Evolutionary conservation across 2,329 filamentous ascomycete species (phyloP).

Genomic region (Trichoderma simmonsii): DNA sequence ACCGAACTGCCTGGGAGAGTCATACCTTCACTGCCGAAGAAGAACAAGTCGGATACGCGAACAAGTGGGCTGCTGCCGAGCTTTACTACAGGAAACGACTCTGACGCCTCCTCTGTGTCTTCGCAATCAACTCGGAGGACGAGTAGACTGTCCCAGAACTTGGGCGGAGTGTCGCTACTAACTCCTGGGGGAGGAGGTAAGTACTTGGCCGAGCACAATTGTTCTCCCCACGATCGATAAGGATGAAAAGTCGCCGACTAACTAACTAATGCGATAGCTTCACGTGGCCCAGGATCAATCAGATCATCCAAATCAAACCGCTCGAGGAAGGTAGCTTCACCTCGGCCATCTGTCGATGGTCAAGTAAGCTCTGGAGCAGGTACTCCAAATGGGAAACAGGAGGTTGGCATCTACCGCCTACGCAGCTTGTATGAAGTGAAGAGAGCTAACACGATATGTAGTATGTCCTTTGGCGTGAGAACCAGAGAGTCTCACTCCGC

Average conservation of each 20-base stretch:
- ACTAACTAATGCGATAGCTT: constrained; percentile 12
- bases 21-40: constrained; percentile 79
- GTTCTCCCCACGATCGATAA: background rate
- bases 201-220: background rate
- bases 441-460: constrained; percentile 33
- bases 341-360: constrained; percentile 33
- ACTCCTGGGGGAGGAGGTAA: constrained; percentile 28
- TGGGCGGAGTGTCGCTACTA: constrained; percentile 27
- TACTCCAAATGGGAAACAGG: constrained; percentile 24
- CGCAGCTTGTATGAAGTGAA: background rate
- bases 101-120: constrained; percentile 76
- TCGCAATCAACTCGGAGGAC: constrained; percentile 69
- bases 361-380: constrained; percentile 27
- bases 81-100: constrained; percentile 59
- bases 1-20: constrained; percentile 88
- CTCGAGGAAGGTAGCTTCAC: constrained; percentile 28
- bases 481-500: constrained; percentile 84
- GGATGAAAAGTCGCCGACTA: background rate
- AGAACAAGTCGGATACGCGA: constrained; percentile 80
- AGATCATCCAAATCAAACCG: constrained; percentile 32
- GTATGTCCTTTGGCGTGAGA: constrained; percentile 75
- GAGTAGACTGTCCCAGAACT: constrained; percentile 27
- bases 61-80: constrained; percentile 54
- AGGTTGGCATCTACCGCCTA: constrained; percentile 24
- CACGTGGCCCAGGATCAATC: constrained; percentile 27